phyloP scores from a whole-genome alignment of 2,329 filamentous ascomycete genomes.

The Sclerotinia trifoliorum region DNA sequence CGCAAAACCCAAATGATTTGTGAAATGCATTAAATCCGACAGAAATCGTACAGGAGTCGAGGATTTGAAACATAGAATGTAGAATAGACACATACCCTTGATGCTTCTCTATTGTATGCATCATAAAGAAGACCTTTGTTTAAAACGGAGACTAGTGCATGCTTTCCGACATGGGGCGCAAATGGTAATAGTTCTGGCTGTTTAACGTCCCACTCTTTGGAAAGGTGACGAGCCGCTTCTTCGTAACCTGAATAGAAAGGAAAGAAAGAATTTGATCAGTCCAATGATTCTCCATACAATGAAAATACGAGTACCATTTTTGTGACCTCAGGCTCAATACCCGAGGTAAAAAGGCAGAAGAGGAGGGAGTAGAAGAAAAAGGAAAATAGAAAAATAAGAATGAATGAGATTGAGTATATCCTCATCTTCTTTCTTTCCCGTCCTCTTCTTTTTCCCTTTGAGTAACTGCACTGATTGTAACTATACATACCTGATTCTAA shows the following conservation, averaged over 20 bases:
- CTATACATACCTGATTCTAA: slow-evolving; percentile 39
- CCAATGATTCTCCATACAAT: slow-evolving; percentile 4
- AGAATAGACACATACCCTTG: slow-evolving; percentile 32
- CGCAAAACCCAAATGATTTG: not conserved
- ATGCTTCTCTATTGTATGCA: slow-evolving; percentile 54
- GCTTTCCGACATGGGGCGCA: slow-evolving; percentile 62
- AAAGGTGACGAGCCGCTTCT: slow-evolving; percentile 65
- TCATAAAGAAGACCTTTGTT: slow-evolving; percentile 64
- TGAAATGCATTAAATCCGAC: not conserved
- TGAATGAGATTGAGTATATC: not conserved
- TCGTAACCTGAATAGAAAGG: slow-evolving; percentile 54
- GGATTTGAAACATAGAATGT: not conserved
- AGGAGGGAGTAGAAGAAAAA: not conserved
- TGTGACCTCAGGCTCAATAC: not conserved
- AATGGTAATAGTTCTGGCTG: slow-evolving; percentile 63
- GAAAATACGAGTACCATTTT: too few species aligned
- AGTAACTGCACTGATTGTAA: not conserved
- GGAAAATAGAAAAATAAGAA: not conserved
- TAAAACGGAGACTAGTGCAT: slow-evolving; percentile 61
- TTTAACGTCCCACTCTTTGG: slow-evolving; percentile 65
- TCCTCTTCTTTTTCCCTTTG: not conserved
- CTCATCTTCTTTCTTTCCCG: not conserved
- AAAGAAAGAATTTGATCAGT: slow-evolving; percentile 25
- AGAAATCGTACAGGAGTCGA: not conserved
- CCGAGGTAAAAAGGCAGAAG: not conserved